Percentiles rank a stretch among this genome's conserved stretches.
phyloP scores from a whole-genome alignment of 1,284 basidiomycete genomes.

The Fistulina hepatica region DNA sequence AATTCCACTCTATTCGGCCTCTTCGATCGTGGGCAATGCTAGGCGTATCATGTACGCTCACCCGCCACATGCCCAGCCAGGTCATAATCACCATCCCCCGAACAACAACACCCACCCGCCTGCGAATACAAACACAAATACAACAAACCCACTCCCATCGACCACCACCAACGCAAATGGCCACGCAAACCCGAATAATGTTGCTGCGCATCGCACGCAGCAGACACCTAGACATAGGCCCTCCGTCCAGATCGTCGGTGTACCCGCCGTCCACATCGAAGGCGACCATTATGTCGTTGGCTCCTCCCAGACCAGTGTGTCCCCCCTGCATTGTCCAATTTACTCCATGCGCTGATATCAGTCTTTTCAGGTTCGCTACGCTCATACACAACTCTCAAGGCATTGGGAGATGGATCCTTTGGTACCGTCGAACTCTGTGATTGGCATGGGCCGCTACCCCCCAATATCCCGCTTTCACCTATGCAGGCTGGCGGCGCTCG shows the following conservation, averaged over 20 bases:
- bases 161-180: constrained; percentile 20
- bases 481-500: constrained; percentile 89
- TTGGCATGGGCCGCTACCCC: constrained; percentile 93
- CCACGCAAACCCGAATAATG: constrained; percentile 13
- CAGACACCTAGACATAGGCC: constrained; percentile 47
- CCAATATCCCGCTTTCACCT: constrained; percentile 76
- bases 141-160: constrained; percentile 14
- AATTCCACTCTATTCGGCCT: constrained; percentile 1
- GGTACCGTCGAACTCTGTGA: constrained; percentile 98
- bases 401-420: constrained; percentile 92
- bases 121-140: constrained; percentile 15
- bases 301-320: constrained; percentile 55
- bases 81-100: constrained; percentile 29
- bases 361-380: constrained; percentile 38
- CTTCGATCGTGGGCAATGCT: constrained; percentile 37
- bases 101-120: constrained; percentile 25
- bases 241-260: constrained; percentile 51
- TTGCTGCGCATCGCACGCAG: constrained; percentile 14
- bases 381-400: constrained; percentile 68
- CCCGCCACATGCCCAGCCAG: constrained; percentile 41
- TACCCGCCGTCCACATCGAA: constrained; percentile 62
- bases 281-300: constrained; percentile 60
- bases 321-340: constrained; percentile 9
- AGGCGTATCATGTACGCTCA: constrained; percentile 55
- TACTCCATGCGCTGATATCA: constrained; percentile 12